Percentiles rank a stretch among this genome's conserved stretches.
These are phyloP conservation scores for Phytopythium vexans DNA, from an alignment of 352 stramenopile genomes.

Conservation along the genomic window DNA sequence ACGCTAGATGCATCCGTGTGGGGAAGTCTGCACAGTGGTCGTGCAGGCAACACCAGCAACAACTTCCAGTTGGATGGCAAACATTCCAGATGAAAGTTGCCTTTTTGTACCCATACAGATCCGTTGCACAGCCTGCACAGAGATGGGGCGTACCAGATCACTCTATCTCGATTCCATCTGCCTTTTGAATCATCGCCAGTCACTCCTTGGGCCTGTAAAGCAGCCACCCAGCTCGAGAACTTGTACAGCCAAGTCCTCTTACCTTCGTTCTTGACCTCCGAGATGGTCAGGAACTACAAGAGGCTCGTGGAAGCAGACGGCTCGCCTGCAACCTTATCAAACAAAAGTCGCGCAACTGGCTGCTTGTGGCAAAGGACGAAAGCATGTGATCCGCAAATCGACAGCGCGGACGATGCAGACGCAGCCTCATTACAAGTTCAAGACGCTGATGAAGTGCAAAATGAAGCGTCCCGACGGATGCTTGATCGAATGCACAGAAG, in stretches of 20 bases:
- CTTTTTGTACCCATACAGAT: no score
- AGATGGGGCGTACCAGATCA: no score
- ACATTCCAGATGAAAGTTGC: no score
- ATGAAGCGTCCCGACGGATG: conserved; percentile 5
- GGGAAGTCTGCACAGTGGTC: no score
- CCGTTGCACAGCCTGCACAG: no score
- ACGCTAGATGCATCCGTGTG: no score
- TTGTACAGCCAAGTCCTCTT: conserved; percentile 3
- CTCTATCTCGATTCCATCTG: no score
- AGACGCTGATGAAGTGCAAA: conserved; percentile 11
- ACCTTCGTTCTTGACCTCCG: conserved; percentile 2
- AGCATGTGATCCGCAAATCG: conserved; percentile 2
- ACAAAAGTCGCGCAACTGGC: neutral
- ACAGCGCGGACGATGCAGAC: conserved; percentile 15
- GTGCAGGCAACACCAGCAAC: no score
- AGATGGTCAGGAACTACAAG: conserved; percentile 6
- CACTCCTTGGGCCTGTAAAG: no score
- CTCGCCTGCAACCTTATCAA: neutral
- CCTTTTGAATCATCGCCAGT: no score
- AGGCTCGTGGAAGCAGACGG: conserved; percentile 1
- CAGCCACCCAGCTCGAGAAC: conserved; percentile 1
- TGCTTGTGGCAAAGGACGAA: neutral
- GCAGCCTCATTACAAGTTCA: conserved; percentile 7
- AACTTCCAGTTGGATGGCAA: no score
- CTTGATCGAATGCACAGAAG: conserved; percentile 10